Base-by-base conservation (phyloP, 1,284 basidiomycete genomes). In the Amylostereum areolatum region DNA sequence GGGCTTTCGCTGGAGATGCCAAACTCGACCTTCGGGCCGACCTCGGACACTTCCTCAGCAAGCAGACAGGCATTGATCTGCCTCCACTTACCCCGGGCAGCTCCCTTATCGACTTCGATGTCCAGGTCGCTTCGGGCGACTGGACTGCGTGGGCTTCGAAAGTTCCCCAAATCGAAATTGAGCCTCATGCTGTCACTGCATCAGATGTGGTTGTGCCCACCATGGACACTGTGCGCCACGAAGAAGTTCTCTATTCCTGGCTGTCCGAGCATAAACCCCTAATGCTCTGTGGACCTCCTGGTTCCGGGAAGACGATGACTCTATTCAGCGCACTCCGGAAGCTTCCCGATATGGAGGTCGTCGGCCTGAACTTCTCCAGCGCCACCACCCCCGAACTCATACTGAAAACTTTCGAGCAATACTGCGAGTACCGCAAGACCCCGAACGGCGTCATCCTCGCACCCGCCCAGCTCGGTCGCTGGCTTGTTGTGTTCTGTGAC, bases 281-380 rank as follows among this genome's bases (percentile, higher is more conserved):
- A 49, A 92, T 99, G 83, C 80, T 99, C 25, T 99, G 97, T 65
- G 97, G 97, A 43, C 97, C 97, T 60, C 97, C 97, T 5, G 97
- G 97, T 62, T 98, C 96, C 27, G 97, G 97, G 36, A 99, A 99
- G 75, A 99, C 97, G 4, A 99, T 99, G 97, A 99, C 97, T 0
- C 74, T 99, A n/a, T 98, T 99, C 73, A 97, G 93, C 57, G 97
- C 97, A 4, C 80, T 99, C 32, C 86, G 97, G 50, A 99, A 99
- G 68, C 78, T 99, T 41, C 94, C 95, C 3, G 94, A 99, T 66
- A 94, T 99, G 85, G 97, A 99, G 64, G 93, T 99, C 43, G 95
- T 97, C 51, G 97, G 97, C 44, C 84, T 99, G 59, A 99, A 99
- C 71, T 99, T 99, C 69, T 99, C 97, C 39, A 97, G 93, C 64